These are phyloP conservation scores for Kodamaea leandrae DNA, from an alignment of 805 yeast genomes.

Conservation along the genomic window DNA sequence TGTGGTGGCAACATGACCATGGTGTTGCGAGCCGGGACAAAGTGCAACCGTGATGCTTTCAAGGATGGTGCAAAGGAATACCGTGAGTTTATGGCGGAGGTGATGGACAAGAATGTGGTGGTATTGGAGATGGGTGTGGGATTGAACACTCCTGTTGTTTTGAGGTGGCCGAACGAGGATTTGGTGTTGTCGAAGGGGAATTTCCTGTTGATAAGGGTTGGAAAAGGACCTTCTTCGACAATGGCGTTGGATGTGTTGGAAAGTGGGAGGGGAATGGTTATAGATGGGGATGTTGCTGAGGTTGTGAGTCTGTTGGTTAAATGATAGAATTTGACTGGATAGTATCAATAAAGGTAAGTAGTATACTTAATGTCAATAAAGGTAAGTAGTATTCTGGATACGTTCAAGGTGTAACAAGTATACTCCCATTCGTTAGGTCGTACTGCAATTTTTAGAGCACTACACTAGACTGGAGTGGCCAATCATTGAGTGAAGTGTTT, in stretches of 20 bases:
- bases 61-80: background rate
- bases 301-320: too few species aligned
- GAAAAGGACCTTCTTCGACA: conserved; percentile 2
- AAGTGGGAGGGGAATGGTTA: background rate
- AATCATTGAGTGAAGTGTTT: too few species aligned
- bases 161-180: conserved; percentile 7
- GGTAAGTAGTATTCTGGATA: too few species aligned
- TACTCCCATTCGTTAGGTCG: too few species aligned
- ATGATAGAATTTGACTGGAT: too few species aligned
- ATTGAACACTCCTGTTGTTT: conserved; percentile 5
- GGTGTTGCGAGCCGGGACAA: background rate
- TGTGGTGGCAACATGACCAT: conserved; percentile 3
- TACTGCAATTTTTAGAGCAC: too few species aligned
- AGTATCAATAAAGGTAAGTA: too few species aligned
- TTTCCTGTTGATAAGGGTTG: conserved; percentile 1
- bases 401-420: too few species aligned
- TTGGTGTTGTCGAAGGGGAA: background rate
- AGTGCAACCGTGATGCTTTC: background rate
- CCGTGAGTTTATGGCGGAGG: background rate
- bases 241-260: conserved; percentile 1
- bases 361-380: too few species aligned
- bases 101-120: conserved; percentile 1
- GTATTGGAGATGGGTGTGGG: conserved; percentile 6
- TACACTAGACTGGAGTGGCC: too few species aligned
- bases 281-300: conserved; percentile 4